phyloP scores from a whole-genome alignment of 345 rosid species.

The Euphorbia pulcherrima region DNA sequence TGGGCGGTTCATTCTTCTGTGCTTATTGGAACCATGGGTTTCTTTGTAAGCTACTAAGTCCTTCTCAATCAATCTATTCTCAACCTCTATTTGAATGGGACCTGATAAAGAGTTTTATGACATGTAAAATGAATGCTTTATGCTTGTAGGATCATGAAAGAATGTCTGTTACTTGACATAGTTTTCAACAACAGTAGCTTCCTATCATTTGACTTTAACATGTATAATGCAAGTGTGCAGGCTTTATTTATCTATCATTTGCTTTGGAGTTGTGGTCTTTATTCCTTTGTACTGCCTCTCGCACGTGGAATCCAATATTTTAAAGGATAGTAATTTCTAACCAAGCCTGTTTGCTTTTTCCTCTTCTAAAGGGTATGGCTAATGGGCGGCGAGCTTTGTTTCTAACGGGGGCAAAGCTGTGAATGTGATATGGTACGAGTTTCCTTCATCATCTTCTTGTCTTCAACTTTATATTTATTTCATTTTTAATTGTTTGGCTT shows the following conservation, averaged over 20 bases:
- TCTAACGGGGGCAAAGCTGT: conserved; percentile 4
- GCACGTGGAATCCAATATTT: conserved; percentile 1
- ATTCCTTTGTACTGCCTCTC: background rate
- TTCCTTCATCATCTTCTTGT: conserved; percentile 1
- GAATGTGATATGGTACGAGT: background rate
- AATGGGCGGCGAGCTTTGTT: conserved; percentile 9
- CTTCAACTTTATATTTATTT: no score
- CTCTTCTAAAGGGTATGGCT: background rate
- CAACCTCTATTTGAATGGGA: background rate
- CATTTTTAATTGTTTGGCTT: background rate
- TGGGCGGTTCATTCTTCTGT: background rate
- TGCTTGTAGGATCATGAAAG: background rate
- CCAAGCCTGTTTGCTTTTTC: background rate
- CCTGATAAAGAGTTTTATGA: background rate
- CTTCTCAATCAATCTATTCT: background rate
- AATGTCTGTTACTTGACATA: background rate
- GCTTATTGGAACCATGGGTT: no score
- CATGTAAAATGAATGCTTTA: background rate
- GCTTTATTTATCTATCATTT: background rate
- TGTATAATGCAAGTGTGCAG: background rate
- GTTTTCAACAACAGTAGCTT: background rate
- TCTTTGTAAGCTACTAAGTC: background rate
- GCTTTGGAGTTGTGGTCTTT: background rate
- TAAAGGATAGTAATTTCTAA: background rate
- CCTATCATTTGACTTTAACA: background rate